Evolutionary conservation across 108 stramenopile species (phyloP), one percentile per base, ranked within the genome.

Genomic region (Halocafeteria seosinensis): DNA sequence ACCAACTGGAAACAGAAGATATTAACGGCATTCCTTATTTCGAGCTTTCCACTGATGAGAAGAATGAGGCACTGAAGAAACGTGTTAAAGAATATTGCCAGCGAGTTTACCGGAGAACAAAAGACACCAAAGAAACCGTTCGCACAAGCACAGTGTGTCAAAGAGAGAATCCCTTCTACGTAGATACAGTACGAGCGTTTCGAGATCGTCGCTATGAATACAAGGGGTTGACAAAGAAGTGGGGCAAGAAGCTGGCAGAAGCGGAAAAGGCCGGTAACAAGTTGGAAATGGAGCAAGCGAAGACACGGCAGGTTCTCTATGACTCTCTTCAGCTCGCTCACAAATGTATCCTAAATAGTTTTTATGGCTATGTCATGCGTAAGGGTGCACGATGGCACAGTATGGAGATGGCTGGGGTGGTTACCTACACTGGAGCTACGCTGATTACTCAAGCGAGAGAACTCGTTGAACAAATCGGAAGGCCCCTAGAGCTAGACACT

Each of bases 401-500:
- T 3, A 98, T 98, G 97, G 87, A 89, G 63, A 98, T 98, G 97
- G 97, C 92, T 17, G 97, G 93, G 9, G 94, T 98, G 64, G 97
- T 98, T 13, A 98, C 97, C 6, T 90, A 92, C 69, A 98, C 90
- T 21, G 97, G 97, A 35, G 97, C 92, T 12, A 83, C 88, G 67
- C 81, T 98, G 26, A 98, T 98, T 69, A 90, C 85, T 31, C 97
- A 98, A 71, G 95, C 92, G 32, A 80, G 92, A 1, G 79, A 82
- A 55, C 73, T 92, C 32, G 88, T 92, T 3, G 90, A 94, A 65
- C 90, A 93, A 67, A 91, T 98, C 65, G 97, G 97, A 17, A 85
- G 97, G 25, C 94, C 94, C 9, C 72, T 98, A 57, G 97, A 98
- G 73, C 77, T 98, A 53, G 97, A 98, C 71, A 98, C 96, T 12